These are phyloP conservation scores for Exophiala oligosperma DNA, from an alignment of 2,329 filamentous ascomycete species.

Conservation along the genomic window DNA sequence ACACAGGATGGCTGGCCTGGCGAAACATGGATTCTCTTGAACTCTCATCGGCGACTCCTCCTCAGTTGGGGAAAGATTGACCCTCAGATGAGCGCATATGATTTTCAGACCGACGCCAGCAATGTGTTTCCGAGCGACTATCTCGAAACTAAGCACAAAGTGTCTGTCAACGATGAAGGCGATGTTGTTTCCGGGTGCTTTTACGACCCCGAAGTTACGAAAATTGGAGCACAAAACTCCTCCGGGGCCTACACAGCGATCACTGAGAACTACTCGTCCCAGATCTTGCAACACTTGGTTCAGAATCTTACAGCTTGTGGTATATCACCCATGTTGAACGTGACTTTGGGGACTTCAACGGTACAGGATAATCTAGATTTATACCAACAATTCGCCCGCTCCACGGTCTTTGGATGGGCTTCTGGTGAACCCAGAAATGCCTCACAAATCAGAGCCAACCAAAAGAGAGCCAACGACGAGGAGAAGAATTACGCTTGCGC, in stretches of 20 bases:
- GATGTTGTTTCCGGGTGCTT: constrained; percentile 55
- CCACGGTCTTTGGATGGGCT: constrained; percentile 62
- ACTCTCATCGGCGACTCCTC: constrained; percentile 54
- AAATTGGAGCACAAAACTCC: constrained; percentile 48
- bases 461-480: constrained; percentile 30
- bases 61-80: constrained; percentile 58
- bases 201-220: constrained; percentile 44
- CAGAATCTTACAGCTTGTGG: constrained; percentile 56
- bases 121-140: constrained; percentile 54
- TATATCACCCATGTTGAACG: constrained; percentile 60
- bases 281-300: constrained; percentile 36
- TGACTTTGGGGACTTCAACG: constrained; percentile 48
- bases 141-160: constrained; percentile 31
- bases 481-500: constrained; percentile 54
- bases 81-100: constrained; percentile 57
- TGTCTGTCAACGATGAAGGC: constrained; percentile 37
- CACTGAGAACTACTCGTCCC: constrained; percentile 19
- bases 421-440: constrained; percentile 55
- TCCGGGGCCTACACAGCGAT: constrained; percentile 52
- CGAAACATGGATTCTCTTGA: constrained; percentile 59
- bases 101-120: constrained; percentile 51
- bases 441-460: constrained; percentile 27
- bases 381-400: constrained; percentile 52
- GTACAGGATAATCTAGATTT: constrained; percentile 35
- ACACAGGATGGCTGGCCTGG: constrained; percentile 65